phyloP scores from a whole-genome alignment of 2,329 filamentous ascomycete species.

The Aureobasidium subglaciale region DNA sequence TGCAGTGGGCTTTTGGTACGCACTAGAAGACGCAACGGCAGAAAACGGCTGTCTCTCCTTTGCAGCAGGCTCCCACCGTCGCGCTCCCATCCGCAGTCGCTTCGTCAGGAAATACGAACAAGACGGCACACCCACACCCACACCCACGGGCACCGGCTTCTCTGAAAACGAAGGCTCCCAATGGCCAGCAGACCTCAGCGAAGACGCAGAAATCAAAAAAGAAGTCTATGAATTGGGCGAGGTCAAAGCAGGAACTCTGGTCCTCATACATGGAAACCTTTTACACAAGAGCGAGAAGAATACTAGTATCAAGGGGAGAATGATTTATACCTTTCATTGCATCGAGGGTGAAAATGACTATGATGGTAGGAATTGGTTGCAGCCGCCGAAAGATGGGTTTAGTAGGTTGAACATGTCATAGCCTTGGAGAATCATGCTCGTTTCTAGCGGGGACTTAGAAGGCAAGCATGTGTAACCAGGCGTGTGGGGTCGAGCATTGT shows the following conservation, averaged over 20 bases:
- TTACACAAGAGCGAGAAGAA: conserved; percentile 97
- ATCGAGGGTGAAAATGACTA: conserved; percentile 79
- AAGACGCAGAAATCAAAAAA: conserved; percentile 35
- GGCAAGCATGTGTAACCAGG: too few species aligned
- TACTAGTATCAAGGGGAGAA: conserved; percentile 72
- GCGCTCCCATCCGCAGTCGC: conserved; percentile 61
- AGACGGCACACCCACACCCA: conserved; percentile 34
- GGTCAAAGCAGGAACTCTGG: conserved; percentile 83
- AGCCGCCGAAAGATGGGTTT: conserved; percentile 74
- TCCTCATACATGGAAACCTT: conserved; percentile 91
- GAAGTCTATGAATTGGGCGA: conserved; percentile 70
- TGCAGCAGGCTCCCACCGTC: conserved; percentile 70
- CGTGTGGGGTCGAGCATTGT: too few species aligned
- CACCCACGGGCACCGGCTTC: conserved; percentile 50
- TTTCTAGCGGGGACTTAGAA: too few species aligned
- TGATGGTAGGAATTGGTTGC: conserved; percentile 87
- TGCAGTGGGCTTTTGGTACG: conserved; percentile 96
- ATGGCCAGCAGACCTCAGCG: conserved; percentile 39
- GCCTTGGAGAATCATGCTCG: not conserved
- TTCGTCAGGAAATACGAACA: conserved; percentile 59
- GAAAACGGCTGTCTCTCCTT: conserved; percentile 89
- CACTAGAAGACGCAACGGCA: conserved; percentile 79
- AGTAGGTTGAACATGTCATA: conserved; percentile 22
- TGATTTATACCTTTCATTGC: conserved; percentile 96
- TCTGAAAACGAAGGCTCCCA: conserved; percentile 57